phyloP scores from a whole-genome alignment of 2,329 filamentous ascomycete genomes.

The Raffaelea ambrosiae region DNA sequence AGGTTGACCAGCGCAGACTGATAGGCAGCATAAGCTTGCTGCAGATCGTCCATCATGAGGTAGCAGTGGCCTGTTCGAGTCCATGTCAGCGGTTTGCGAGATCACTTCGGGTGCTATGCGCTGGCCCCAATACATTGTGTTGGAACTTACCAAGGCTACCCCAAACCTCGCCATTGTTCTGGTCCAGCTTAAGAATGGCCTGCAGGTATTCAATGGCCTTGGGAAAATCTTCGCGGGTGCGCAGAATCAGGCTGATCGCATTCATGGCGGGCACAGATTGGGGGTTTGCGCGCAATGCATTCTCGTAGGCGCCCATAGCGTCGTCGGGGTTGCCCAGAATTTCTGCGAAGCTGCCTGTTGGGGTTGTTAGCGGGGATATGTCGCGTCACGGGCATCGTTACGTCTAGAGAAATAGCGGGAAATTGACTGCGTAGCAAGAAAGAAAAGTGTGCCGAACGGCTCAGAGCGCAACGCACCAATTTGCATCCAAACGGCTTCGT shows the following conservation, averaged over 20 bases:
- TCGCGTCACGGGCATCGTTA: constrained; percentile 8
- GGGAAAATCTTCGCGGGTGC: constrained; percentile 86
- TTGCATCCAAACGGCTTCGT: constrained; percentile 85
- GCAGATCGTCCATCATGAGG: constrained; percentile 96
- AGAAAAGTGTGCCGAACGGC: no score
- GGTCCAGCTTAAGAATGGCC: constrained; percentile 82
- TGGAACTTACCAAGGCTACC: constrained; percentile 77
- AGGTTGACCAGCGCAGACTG: constrained; percentile 92
- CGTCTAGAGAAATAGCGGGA: not conserved
- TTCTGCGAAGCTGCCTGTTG: constrained; percentile 72
- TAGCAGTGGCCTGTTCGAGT: constrained; percentile 77
- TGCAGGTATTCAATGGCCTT: constrained; percentile 91
- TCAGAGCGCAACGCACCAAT: constrained; percentile 80
- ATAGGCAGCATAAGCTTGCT: constrained; percentile 94
- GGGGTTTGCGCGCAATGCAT: constrained; percentile 77
- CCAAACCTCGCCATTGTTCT: constrained; percentile 89
- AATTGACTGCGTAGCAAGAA: no score
- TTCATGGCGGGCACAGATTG: constrained; percentile 90
- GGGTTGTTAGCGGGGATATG: constrained; percentile 18
- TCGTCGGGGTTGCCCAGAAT: constrained; percentile 81
- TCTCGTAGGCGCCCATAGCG: constrained; percentile 83
- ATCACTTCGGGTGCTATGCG: no score
- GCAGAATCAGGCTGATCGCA: constrained; percentile 82
- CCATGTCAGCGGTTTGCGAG: no score
- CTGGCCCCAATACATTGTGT: no score